phyloP scores from a whole-genome alignment of 257 asterid genomes.

The Thymus quinquecostatus region DNA sequence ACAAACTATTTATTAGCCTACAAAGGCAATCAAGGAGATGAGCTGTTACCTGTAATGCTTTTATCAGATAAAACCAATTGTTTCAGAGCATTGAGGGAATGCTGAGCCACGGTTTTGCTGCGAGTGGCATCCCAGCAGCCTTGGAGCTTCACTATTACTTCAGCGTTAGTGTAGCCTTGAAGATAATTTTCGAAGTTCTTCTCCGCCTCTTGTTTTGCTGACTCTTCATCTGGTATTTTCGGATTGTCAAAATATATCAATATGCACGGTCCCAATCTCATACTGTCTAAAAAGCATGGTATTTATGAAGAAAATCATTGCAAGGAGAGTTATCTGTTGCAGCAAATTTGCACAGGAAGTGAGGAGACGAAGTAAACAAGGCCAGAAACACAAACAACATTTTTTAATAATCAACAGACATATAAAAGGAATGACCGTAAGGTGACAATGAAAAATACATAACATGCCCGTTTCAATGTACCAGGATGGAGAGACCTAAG shows the following conservation, averaged over 20 bases:
- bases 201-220: conserved; percentile 78
- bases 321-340: background rate
- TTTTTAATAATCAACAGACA: background rate
- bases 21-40: background rate
- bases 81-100: conserved; percentile 82
- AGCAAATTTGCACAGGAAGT: background rate
- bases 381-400: background rate
- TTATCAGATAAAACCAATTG: conserved; percentile 72
- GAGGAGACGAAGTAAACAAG: background rate
- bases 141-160: conserved; percentile 74
- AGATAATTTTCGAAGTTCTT: conserved; percentile 51
- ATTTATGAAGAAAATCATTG: background rate
- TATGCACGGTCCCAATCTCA: too few relatives aligned
- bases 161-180: conserved; percentile 73
- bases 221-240: conserved; percentile 61
- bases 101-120: conserved; percentile 79
- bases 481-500: too few relatives aligned
- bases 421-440: too few relatives aligned
- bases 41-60: conserved; percentile 61
- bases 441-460: background rate
- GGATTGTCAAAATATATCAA: background rate
- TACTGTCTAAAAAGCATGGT: background rate
- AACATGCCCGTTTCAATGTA: background rate
- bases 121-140: conserved; percentile 82
- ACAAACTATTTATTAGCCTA: background rate